Evolutionary conservation across 495 filamentous ascomycete genomes (phyloP).

Genomic region (Penicillium antarcticum): DNA sequence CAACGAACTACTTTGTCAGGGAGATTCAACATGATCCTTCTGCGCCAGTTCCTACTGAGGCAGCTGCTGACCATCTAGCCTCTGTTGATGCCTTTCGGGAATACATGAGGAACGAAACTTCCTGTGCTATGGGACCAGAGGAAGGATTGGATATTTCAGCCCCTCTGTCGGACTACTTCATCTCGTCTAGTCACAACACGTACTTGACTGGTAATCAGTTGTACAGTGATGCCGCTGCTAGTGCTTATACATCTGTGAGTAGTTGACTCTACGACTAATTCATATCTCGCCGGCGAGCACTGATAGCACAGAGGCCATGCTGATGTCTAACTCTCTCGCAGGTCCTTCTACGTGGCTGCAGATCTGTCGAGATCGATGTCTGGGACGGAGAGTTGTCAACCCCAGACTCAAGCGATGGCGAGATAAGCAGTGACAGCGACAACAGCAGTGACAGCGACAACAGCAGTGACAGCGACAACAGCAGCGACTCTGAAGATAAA

Average conservation of each 20-base stretch:
- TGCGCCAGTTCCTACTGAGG: background rate
- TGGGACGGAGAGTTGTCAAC: slow-evolving; percentile 73
- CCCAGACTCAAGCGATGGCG: slow-evolving; percentile 24
- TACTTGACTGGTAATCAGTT: slow-evolving; percentile 93
- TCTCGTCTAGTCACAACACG: slow-evolving; percentile 92
- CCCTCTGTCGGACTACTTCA: slow-evolving; percentile 83
- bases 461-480: slow-evolving; percentile 23
- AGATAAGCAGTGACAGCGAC: slow-evolving; percentile 17
- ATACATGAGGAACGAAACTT: slow-evolving; percentile 58
- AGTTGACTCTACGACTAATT: background rate
- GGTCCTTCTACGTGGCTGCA: slow-evolving; percentile 75
- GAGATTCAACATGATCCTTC: slow-evolving; percentile 25
- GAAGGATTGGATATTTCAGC: slow-evolving; percentile 51
- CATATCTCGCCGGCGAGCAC: background rate
- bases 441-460: slow-evolving; percentile 23
- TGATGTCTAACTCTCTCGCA: slow-evolving; percentile 16
- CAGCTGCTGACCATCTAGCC: slow-evolving; percentile 16
- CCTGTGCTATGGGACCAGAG: slow-evolving; percentile 38
- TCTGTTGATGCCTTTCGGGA: slow-evolving; percentile 50
- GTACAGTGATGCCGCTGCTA: slow-evolving; percentile 74
- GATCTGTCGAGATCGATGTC: slow-evolving; percentile 93
- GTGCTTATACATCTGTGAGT: slow-evolving; percentile 78
- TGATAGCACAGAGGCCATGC: background rate
- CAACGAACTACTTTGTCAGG: slow-evolving; percentile 17
- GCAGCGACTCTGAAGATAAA: slow-evolving; percentile 23